These are phyloP conservation scores for Phytomonas francai DNA, from an alignment of 208 protist species.

Conservation along the genomic window DNA sequence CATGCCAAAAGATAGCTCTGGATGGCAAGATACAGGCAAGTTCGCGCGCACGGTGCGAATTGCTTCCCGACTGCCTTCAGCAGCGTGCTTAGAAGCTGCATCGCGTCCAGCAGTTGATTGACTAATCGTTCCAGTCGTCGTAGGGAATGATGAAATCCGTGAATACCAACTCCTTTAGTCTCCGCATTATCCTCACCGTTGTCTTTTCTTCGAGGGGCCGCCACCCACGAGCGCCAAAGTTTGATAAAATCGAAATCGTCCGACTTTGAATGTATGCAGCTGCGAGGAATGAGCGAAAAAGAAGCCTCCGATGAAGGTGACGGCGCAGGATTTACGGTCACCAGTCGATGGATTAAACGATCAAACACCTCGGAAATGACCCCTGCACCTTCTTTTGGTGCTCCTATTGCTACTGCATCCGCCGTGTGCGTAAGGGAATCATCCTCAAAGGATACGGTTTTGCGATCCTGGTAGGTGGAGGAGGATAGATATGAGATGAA, in stretches of 20 bases:
- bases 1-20: constrained; percentile 75
- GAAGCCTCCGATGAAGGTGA: constrained; percentile 6
- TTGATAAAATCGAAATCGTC: constrained; percentile 12
- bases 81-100: constrained; percentile 56
- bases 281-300: background rate
- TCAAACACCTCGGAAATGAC: constrained; percentile 59
- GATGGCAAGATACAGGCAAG: constrained; percentile 51
- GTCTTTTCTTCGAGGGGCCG: background rate
- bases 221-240: constrained; percentile 11
- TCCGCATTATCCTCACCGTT: constrained; percentile 6
- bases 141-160: constrained; percentile 18
- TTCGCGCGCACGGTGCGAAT: constrained; percentile 55
- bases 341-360: constrained; percentile 51
- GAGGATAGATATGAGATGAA: constrained; percentile 62
- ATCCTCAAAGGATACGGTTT: background rate
- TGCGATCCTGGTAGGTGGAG: background rate
- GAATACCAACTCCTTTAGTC: constrained; percentile 5
- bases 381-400: too few species aligned
- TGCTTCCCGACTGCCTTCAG: constrained; percentile 53
- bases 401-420: background rate
- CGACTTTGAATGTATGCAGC: background rate
- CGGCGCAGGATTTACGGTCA: constrained; percentile 35
- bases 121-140: constrained; percentile 53
- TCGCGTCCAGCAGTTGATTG: constrained; percentile 45
- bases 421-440: too few species aligned